phyloP scores from a whole-genome alignment of 1,284 basidiomycete genomes.

The Cutaneotrichosporon sp. region DNA sequence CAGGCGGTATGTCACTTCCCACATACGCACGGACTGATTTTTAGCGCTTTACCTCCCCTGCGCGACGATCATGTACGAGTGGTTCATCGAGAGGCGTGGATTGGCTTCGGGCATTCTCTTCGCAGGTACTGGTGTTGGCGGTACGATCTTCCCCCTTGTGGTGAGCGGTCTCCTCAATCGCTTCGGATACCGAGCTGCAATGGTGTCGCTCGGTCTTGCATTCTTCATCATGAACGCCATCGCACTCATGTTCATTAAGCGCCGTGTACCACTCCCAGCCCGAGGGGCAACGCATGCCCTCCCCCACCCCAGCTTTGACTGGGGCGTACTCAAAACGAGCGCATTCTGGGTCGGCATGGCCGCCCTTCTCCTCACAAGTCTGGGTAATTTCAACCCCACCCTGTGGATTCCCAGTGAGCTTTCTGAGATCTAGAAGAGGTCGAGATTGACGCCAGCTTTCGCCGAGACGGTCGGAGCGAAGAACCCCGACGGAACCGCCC shows the following conservation, averaged over 20 bases:
- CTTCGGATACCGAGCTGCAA: conserved; percentile 50
- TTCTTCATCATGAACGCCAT: conserved; percentile 37
- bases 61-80: conserved; percentile 49
- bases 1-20: conserved; percentile 18
- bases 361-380: conserved; percentile 42
- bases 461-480: conserved; percentile 41
- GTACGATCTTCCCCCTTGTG: conserved; percentile 48
- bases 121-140: conserved; percentile 48
- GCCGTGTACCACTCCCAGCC: conserved; percentile 39
- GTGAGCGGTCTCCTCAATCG: conserved; percentile 39
- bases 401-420: conserved; percentile 50
- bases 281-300: background rate
- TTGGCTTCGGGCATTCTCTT: conserved; percentile 50
- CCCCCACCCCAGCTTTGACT: conserved; percentile 18
- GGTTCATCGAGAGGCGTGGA: conserved; percentile 48
- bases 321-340: conserved; percentile 30
- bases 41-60: conserved; percentile 48
- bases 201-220: conserved; percentile 43
- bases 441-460: conserved; percentile 33
- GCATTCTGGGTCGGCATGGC: conserved; percentile 38
- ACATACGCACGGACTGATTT: background rate
- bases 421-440: conserved; percentile 1
- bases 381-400: conserved; percentile 51
- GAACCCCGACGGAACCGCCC: conserved; percentile 40
- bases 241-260: conserved; percentile 44